Conservation (phyloP, 1,284 basidiomycete species). For the Golubevia sp. region DNA sequence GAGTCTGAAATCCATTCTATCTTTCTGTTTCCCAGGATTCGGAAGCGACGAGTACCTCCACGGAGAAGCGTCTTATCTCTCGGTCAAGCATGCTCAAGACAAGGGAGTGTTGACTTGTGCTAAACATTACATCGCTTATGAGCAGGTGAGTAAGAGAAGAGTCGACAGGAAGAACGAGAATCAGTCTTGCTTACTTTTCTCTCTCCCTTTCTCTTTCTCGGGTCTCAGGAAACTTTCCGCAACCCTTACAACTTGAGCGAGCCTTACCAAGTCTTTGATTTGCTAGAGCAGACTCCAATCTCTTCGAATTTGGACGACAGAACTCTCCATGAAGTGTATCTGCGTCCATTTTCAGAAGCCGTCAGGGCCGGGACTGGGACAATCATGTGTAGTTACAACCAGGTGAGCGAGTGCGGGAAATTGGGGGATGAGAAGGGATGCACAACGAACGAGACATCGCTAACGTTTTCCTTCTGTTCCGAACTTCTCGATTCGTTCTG, state of each 20-base stretch:
- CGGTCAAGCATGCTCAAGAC: slow-evolving; percentile 60
- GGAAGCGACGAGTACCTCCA: slow-evolving; percentile 63
- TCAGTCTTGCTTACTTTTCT: no score
- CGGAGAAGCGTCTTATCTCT: slow-evolving; percentile 59
- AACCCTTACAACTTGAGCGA: slow-evolving; percentile 1
- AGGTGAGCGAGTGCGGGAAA: no score
- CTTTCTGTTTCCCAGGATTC: slow-evolving; percentile 42
- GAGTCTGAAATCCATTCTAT: neutral
- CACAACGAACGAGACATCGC: no score
- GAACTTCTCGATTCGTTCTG: neutral
- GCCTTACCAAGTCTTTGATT: neutral
- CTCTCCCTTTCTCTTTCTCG: no score
- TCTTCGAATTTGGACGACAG: slow-evolving; percentile 33
- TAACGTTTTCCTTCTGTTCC: neutral
- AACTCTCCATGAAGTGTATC: slow-evolving; percentile 18
- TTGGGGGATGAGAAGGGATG: no score
- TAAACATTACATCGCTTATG: slow-evolving; percentile 60
- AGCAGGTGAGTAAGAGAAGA: slow-evolving; percentile 61
- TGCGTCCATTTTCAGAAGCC: slow-evolving; percentile 32
- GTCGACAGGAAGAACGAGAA: no score
- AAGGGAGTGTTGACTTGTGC: slow-evolving; percentile 58
- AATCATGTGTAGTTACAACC: slow-evolving; percentile 61
- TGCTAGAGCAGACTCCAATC: slow-evolving; percentile 16
- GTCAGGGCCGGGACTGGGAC: slow-evolving; percentile 33
- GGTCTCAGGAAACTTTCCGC: neutral